Percentiles rank a stretch among this genome's conserved stretches.
Conservation (phyloP, 371 early-diverging fungal species). For the Lichtheimia ramosa region DNA sequence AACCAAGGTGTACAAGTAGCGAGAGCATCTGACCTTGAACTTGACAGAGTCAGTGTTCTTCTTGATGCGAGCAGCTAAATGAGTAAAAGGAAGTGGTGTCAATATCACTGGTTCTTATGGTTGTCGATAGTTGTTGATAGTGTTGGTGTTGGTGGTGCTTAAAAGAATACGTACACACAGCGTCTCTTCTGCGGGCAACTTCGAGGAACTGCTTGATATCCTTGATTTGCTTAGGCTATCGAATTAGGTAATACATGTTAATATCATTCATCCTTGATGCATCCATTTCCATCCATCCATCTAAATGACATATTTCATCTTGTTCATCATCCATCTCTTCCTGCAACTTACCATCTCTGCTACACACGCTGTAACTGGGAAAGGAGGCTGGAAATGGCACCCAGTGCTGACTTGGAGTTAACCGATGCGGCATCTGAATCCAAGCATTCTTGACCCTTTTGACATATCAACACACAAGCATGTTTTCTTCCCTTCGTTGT, state of each 20-base stretch:
- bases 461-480: no score
- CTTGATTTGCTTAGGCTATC: slow-evolving; percentile 93
- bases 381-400: background rate
- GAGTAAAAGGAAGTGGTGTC: background rate
- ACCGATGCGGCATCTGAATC: no score
- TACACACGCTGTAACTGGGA: slow-evolving; percentile 2
- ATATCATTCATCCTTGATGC: background rate
- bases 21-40: slow-evolving; percentile 99
- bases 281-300: background rate
- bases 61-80: slow-evolving; percentile 90
- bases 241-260: background rate
- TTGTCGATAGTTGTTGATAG: no score
- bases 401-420: no score
- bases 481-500: no score
- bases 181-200: slow-evolving; percentile 95
- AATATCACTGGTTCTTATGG: no score
- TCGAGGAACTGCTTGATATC: slow-evolving; percentile 98
- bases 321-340: background rate
- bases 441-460: no score
- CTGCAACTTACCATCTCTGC: background rate
- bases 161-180: slow-evolving; percentile 60
- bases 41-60: slow-evolving; percentile 94
- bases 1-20: slow-evolving; percentile 96
- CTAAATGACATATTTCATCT: background rate
- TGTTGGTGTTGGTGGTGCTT: background rate